phyloP scores from a whole-genome alignment of 371 early-diverging fungal genomes.

The Encephalitozoon intestinalis region DNA sequence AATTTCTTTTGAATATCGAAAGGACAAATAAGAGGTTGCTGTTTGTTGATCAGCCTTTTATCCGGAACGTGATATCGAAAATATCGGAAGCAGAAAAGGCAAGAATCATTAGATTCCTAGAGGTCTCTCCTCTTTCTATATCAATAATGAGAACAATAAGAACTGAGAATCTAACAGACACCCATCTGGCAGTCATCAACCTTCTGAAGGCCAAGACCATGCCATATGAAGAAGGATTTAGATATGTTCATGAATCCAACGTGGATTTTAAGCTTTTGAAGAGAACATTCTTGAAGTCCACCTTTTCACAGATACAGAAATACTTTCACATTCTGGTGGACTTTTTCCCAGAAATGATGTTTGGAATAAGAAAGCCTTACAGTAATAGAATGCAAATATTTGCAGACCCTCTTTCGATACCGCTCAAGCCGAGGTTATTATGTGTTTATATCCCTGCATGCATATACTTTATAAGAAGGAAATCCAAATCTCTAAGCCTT shows the following conservation, averaged over 20 bases:
- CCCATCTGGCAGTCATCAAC: background rate
- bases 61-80: background rate
- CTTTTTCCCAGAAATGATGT: conserved; percentile 30
- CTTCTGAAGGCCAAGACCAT: background rate
- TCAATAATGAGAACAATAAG: background rate
- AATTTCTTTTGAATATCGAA: conserved; percentile 14
- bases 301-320: conserved; percentile 1
- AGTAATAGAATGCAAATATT: background rate
- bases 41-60: background rate
- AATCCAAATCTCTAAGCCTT: background rate
- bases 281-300: conserved; percentile 4
- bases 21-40: background rate
- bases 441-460: conserved; percentile 2
- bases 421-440: conserved; percentile 1
- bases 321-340: background rate
- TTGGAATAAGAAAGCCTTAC: background rate
- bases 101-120: background rate
- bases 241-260: background rate
- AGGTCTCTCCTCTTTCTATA: conserved; percentile 24
- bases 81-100: background rate
- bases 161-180: background rate
- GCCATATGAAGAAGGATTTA: conserved; percentile 1
- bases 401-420: conserved; percentile 15
- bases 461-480: conserved; percentile 1
- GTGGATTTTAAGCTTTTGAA: background rate